phyloP scores from a whole-genome alignment of 169 alveolate genomes.

The Perkinsus olseni region DNA sequence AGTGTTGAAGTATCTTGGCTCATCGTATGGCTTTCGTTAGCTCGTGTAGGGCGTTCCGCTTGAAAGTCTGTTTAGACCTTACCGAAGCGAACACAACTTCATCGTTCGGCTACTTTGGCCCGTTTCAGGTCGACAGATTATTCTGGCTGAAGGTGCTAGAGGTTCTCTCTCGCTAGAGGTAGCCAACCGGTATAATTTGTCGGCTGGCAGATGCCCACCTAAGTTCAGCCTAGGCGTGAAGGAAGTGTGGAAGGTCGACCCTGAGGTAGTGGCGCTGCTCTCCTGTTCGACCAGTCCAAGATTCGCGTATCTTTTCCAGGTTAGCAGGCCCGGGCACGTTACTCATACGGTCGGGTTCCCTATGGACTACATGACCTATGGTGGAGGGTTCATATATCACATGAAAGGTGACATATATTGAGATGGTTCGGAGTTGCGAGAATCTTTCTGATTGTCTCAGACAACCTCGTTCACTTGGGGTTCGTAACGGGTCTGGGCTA shows the following conservation, averaged over 20 bases:
- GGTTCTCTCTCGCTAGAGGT: slow-evolving; percentile 64
- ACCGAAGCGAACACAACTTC: no score
- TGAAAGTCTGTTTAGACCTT: no score
- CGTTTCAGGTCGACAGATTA: slow-evolving; percentile 44
- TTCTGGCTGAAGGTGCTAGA: slow-evolving; percentile 66
- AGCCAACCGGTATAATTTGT: slow-evolving; percentile 42
- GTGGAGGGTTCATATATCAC: slow-evolving; percentile 76
- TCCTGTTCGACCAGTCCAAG: background rate
- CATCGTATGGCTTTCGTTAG: no score
- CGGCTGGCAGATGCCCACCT: slow-evolving; percentile 42
- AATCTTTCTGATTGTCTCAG: background rate
- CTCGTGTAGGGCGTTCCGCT: no score
- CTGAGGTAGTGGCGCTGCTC: background rate
- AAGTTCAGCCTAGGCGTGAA: slow-evolving; percentile 59
- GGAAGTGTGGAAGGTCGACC: slow-evolving; percentile 48
- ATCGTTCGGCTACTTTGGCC: background rate
- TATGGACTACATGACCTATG: slow-evolving; percentile 47
- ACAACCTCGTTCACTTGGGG: slow-evolving; percentile 53
- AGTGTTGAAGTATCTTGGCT: no score
- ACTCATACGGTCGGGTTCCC: slow-evolving; percentile 74
- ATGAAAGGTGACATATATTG: slow-evolving; percentile 25
- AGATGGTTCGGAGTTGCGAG: no score
- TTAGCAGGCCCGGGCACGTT: background rate
- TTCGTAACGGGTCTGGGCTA: slow-evolving; percentile 65
- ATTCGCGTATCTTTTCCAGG: background rate